A percentile compares a stretch with the other conserved stretches of the same genome.
These are phyloP conservation scores for Saprolegnia parasitica DNA, from an alignment of 352 stramenopile genomes.

Conservation along the genomic window DNA sequence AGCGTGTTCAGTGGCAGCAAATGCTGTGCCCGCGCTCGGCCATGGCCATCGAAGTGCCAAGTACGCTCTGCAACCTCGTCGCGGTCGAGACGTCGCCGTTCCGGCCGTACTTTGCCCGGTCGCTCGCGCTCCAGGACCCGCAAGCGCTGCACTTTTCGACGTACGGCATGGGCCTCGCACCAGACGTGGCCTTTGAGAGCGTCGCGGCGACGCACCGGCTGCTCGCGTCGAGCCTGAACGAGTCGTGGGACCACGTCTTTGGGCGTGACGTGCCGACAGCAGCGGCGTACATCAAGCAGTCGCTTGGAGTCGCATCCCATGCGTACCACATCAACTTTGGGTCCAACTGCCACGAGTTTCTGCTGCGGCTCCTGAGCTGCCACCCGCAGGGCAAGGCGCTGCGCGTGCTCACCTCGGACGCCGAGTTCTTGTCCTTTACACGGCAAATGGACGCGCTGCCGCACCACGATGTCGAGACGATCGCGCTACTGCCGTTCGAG, in stretches of 20 bases:
- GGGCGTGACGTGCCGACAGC: constrained; percentile 7
- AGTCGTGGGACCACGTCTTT: constrained; percentile 12
- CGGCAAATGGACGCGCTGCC: constrained; percentile 10
- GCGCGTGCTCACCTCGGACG: constrained; percentile 9
- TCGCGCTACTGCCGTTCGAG: background rate
- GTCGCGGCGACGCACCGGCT: constrained; percentile 6
- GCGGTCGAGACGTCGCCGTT: constrained; percentile 4
- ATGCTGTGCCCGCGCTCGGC: constrained; percentile 1
- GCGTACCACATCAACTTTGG: constrained; percentile 25
- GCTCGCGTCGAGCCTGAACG: constrained; percentile 9
- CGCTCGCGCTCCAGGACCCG: constrained; percentile 14
- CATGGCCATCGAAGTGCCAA: background rate
- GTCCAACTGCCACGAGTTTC: constrained; percentile 24
- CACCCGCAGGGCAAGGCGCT: background rate
- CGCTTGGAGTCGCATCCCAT: background rate
- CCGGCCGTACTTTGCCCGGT: constrained; percentile 12
- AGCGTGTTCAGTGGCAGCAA: background rate
- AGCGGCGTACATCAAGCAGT: background rate
- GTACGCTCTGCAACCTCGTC: background rate
- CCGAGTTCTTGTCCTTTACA: constrained; percentile 24
- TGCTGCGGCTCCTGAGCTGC: constrained; percentile 13
- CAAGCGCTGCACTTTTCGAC: constrained; percentile 22
- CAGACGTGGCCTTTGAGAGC: constrained; percentile 15
- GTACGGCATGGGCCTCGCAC: constrained; percentile 27
- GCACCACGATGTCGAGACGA: background rate